phyloP scores from a whole-genome alignment of 345 rosid species.

The Ricinus communis region DNA sequence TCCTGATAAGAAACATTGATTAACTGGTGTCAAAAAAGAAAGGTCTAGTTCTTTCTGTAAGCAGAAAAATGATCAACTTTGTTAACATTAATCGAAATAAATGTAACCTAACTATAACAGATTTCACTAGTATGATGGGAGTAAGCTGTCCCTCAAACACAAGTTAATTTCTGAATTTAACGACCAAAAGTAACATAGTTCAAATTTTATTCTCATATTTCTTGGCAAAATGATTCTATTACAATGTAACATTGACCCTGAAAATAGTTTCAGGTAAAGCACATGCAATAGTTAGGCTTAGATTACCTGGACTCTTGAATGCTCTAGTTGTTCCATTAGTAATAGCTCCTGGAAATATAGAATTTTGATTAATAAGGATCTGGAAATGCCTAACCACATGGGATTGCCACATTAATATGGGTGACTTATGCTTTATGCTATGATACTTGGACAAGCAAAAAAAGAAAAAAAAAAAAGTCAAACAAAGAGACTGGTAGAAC shows the following conservation, averaged over 20 bases:
- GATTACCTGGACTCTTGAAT: constrained; percentile 70
- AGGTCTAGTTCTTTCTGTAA: background rate
- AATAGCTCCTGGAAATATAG: constrained; percentile 61
- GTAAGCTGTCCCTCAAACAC: background rate
- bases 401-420: background rate
- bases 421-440: background rate
- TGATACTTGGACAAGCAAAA: background rate
- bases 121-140: too few relatives aligned
- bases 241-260: background rate
- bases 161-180: background rate
- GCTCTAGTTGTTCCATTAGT: constrained; percentile 73
- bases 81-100: constrained; percentile 3
- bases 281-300: background rate
- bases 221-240: background rate
- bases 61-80: background rate
- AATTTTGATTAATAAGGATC: constrained; percentile 10
- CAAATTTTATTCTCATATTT: background rate
- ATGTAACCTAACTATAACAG: too few relatives aligned
- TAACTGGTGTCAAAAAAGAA: background rate
- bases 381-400: background rate
- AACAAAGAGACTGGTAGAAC: constrained; percentile 27
- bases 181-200: background rate
- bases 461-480: background rate
- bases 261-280: background rate
- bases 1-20: constrained; percentile 48